A percentile compares a stretch with the other conserved stretches of the same genome.
These are phyloP conservation scores for Phaeotremella fagi DNA, from an alignment of 768 basidiomycete species.

Conservation along the genomic window DNA sequence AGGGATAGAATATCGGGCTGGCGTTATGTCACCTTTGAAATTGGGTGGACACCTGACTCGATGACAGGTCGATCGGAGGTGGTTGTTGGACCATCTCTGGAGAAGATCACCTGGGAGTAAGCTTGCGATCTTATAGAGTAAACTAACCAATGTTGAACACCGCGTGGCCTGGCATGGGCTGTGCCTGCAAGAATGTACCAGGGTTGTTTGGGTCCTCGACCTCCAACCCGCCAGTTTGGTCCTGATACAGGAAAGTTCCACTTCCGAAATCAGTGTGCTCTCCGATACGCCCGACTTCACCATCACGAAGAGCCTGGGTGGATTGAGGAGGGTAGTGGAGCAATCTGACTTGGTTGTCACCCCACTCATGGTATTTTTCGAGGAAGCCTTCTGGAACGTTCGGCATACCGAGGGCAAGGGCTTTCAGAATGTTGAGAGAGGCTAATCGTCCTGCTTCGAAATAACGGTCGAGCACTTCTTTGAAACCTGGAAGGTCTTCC, in stretches of 20 bases:
- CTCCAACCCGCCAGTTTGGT: slow-evolving; percentile 60
- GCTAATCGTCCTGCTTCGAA: neutral
- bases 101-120: slow-evolving; percentile 35
- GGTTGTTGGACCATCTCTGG: slow-evolving; percentile 40
- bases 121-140: neutral
- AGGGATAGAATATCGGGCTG: slow-evolving; percentile 61
- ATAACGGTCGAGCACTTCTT: neutral
- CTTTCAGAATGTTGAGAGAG: slow-evolving; percentile 6
- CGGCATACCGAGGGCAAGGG: slow-evolving; percentile 34
- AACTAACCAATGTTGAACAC: slow-evolving; percentile 41
- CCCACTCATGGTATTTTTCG: slow-evolving; percentile 25
- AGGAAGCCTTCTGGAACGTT: slow-evolving; percentile 25
- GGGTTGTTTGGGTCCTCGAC: slow-evolving; percentile 56
- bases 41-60: slow-evolving; percentile 35
- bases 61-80: slow-evolving; percentile 43
- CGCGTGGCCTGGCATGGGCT: slow-evolving; percentile 43
- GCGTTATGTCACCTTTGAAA: slow-evolving; percentile 50
- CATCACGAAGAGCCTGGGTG: neutral
- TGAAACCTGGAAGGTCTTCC: slow-evolving; percentile 11
- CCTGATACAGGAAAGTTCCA: slow-evolving; percentile 61
- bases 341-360: slow-evolving; percentile 23
- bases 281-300: slow-evolving; percentile 18
- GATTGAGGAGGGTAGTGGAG: slow-evolving; percentile 6
- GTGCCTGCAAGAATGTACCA: slow-evolving; percentile 45
- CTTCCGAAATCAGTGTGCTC: slow-evolving; percentile 54